These are phyloP conservation scores for Phytopythium sindhum DNA, from an alignment of 352 stramenopile species.

Conservation along the genomic window DNA sequence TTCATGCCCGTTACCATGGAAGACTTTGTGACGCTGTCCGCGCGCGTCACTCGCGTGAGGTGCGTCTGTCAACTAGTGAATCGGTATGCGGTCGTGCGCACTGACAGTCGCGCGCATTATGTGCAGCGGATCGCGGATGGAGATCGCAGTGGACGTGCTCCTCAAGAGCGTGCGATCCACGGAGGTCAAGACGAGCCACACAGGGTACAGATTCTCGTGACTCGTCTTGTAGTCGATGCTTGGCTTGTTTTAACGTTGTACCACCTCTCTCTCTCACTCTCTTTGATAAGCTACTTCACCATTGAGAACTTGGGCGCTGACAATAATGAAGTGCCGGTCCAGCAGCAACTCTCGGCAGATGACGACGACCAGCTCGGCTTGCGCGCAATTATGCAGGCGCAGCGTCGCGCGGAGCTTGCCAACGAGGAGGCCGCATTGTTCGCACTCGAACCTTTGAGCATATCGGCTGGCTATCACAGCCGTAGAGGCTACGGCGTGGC, in stretches of 20 bases:
- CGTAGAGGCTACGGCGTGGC: not conserved
- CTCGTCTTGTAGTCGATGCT: too few species aligned
- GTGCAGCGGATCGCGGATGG: constrained; percentile 3
- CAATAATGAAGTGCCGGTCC: constrained; percentile 21
- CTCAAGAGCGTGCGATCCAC: not conserved
- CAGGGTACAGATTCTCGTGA: not conserved
- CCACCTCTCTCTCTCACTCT: not conserved
- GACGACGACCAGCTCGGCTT: constrained; percentile 24
- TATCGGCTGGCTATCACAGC: not conserved
- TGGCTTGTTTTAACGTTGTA: too few species aligned
- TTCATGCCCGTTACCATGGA: constrained; percentile 37
- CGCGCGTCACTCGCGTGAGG: constrained; percentile 41
- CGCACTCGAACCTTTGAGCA: constrained; percentile 14
- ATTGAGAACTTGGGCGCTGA: constrained; percentile 29
- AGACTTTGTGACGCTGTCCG: constrained; percentile 45
- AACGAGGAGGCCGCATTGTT: constrained; percentile 22
- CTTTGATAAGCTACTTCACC: constrained; percentile 23
- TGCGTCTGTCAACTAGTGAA: too few species aligned
- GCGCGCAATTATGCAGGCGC: constrained; percentile 30
- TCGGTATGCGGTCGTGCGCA: too few species aligned
- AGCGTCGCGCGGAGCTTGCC: constrained; percentile 31
- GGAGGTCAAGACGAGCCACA: not conserved
- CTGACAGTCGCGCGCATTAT: not conserved
- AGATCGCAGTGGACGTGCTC: constrained; percentile 28
- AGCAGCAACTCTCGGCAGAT: constrained; percentile 15